Evolutionary conservation across 495 filamentous ascomycete species (phyloP).

Genomic region (Parathielavia appendiculata): DNA sequence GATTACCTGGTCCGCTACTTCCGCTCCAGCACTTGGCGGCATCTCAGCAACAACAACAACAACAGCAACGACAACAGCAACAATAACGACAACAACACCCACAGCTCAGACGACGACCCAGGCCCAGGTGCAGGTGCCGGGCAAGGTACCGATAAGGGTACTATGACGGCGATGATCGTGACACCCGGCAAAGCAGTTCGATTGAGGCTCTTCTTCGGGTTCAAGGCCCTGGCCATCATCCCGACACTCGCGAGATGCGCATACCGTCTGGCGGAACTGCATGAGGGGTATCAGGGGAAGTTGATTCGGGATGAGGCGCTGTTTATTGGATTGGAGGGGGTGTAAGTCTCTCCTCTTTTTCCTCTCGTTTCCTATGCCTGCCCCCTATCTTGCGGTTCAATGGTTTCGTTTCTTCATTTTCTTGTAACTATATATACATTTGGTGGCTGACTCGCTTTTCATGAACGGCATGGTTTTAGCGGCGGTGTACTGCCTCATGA

Average conservation of each 20-base stretch:
- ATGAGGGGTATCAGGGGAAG: constrained; percentile 41
- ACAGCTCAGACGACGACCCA: no score
- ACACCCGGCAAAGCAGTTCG: background rate
- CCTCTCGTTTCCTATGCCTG: background rate
- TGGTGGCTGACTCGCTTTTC: background rate
- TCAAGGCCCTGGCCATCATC: constrained; percentile 37
- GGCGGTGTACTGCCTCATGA: constrained; percentile 5
- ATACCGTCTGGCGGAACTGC: constrained; percentile 48
- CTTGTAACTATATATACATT: no score
- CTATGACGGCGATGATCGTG: no score
- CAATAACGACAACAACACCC: no score
- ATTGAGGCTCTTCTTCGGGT: constrained; percentile 39
- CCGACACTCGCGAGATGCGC: constrained; percentile 42
- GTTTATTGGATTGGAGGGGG: constrained; percentile 48
- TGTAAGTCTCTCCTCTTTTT: constrained; percentile 28
- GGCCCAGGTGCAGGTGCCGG: background rate
- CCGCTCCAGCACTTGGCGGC: background rate
- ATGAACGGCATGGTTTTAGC: background rate
- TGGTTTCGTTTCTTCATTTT: background rate
- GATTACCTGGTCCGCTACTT: constrained; percentile 41
- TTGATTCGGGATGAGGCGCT: constrained; percentile 39
- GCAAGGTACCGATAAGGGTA: no score
- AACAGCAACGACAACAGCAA: no score
- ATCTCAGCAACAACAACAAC: no score
- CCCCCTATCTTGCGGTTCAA: no score